Evolutionary conservation across 495 filamentous ascomycete genomes (phyloP).

Genomic region (Talaromyces borbonicus): DNA sequence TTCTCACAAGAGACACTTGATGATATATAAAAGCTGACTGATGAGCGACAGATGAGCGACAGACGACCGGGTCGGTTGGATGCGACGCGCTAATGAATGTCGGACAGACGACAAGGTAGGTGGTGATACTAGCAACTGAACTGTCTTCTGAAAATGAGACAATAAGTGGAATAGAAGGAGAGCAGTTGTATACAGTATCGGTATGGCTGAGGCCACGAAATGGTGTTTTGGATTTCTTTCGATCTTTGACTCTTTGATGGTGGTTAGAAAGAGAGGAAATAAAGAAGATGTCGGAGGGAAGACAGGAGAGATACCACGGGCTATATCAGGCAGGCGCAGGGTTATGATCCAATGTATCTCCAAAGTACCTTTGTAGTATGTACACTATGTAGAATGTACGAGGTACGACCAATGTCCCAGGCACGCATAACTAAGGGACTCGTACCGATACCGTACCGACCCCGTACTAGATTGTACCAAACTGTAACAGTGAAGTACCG

Average conservation of each 20-base stretch:
- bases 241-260: background rate
- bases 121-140: constrained; percentile 1
- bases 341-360: too few relatives aligned
- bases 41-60: background rate
- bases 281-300: constrained; percentile 8
- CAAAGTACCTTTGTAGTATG: too few relatives aligned
- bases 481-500: too few relatives aligned
- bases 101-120: constrained; percentile 13
- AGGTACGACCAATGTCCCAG: too few relatives aligned
- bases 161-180: constrained; percentile 1
- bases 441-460: too few relatives aligned
- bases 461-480: too few relatives aligned
- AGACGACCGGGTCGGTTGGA: constrained; percentile 11
- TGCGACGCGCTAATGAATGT: constrained; percentile 18
- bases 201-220: too few relatives aligned
- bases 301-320: constrained; percentile 2
- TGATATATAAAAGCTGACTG: background rate
- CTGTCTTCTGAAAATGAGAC: background rate
- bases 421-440: too few relatives aligned
- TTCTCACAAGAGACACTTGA: background rate
- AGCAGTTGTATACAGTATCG: constrained; percentile 1
- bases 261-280: constrained; percentile 10
- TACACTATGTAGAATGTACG: too few relatives aligned
- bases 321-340: background rate
- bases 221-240: too few relatives aligned